Conservation (phyloP, 148 eudicot genomes). For the Chenopodium quinoa region DNA sequence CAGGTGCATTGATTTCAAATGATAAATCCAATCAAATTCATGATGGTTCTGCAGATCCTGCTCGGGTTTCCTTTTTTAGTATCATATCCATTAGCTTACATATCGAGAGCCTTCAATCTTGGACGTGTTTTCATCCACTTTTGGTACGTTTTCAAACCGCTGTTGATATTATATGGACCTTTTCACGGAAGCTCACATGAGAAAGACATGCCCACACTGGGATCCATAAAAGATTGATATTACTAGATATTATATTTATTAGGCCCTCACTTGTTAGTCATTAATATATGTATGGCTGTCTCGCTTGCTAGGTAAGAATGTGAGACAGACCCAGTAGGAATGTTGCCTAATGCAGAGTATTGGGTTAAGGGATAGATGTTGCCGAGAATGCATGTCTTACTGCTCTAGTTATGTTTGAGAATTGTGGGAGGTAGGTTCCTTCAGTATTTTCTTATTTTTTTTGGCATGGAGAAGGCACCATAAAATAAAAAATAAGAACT, state of each 20-base stretch:
- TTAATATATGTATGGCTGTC: background rate
- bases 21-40: conserved; percentile 29
- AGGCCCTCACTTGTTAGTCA: background rate
- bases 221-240: background rate
- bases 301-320: background rate
- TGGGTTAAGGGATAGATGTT: background rate
- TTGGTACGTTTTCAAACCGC: conserved; percentile 54
- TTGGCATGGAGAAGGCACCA: background rate
- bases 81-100: conserved; percentile 67
- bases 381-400: background rate
- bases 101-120: conserved; percentile 91
- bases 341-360: background rate
- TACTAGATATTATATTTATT: background rate
- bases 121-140: conserved; percentile 98
- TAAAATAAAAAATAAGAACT: background rate
- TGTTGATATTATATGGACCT: background rate
- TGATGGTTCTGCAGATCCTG: conserved; percentile 72
- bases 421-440: background rate
- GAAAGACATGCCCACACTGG: background rate
- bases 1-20: conserved; percentile 29
- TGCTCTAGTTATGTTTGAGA: background rate
- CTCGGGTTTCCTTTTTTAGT: conserved; percentile 79
- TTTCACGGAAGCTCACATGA: background rate
- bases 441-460: background rate
- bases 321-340: background rate